Percentiles rank a stretch among this genome's conserved stretches.
Conservation (phyloP, 2,329 filamentous ascomycete genomes). For the Verticillium nonalfalfae region DNA sequence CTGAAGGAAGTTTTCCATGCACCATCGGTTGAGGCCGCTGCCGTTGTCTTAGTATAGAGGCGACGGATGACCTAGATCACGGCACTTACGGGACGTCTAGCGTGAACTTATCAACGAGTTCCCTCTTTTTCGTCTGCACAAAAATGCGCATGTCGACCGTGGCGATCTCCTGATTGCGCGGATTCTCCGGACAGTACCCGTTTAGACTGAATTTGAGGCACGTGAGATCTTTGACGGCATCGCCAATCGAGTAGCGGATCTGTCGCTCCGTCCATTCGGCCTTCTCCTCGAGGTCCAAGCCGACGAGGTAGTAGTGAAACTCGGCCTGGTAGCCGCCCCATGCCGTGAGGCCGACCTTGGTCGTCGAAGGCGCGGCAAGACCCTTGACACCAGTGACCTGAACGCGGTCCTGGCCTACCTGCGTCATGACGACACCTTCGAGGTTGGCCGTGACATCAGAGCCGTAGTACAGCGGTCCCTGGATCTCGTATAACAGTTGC, state of each 20-base stretch:
- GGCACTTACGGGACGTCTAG: slow-evolving; percentile 1
- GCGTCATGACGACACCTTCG: slow-evolving; percentile 33
- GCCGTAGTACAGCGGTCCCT: slow-evolving; percentile 26
- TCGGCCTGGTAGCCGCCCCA: slow-evolving; percentile 18
- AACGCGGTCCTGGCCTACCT: slow-evolving; percentile 25
- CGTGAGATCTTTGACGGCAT: slow-evolving; percentile 13
- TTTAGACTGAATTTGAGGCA: slow-evolving; percentile 12
- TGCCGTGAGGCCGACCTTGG: slow-evolving; percentile 19
- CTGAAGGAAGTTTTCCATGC: slow-evolving; percentile 17
- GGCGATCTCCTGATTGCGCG: slow-evolving; percentile 11
- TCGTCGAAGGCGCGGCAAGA: slow-evolving; percentile 22
- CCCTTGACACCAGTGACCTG: slow-evolving; percentile 25
- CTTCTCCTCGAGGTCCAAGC: slow-evolving; percentile 15
- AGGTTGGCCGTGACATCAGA: slow-evolving; percentile 22
- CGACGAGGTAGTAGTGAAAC: slow-evolving; percentile 14
- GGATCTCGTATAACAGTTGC: slow-evolving; percentile 30
- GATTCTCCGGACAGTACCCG: slow-evolving; percentile 11
- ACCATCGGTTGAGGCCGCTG: slow-evolving; percentile 15
- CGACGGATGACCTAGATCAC: not conserved
- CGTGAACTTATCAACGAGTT: slow-evolving; percentile 8
- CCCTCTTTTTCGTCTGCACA: slow-evolving; percentile 3
- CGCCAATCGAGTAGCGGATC: slow-evolving; percentile 22
- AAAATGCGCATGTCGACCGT: slow-evolving; percentile 15
- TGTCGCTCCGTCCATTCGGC: slow-evolving; percentile 17
- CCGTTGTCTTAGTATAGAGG: not conserved